phyloP scores from a whole-genome alignment of 768 basidiomycete species.

The Pisolithus microcarpus region DNA sequence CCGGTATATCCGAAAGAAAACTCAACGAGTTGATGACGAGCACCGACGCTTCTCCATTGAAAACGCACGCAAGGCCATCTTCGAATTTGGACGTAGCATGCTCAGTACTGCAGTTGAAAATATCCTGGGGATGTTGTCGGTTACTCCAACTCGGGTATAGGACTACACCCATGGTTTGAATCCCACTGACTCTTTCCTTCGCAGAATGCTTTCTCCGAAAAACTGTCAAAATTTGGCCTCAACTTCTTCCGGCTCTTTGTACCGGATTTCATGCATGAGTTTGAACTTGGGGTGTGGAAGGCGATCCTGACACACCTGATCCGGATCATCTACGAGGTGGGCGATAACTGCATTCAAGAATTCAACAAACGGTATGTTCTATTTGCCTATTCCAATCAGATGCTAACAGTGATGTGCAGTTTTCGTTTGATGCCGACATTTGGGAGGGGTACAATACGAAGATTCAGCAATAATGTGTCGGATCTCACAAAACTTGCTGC shows the following conservation, averaged over 20 bases:
- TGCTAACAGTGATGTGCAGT: slow-evolving; percentile 2
- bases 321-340: not conserved
- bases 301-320: not conserved
- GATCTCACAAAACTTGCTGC: slow-evolving; percentile 31
- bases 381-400: not conserved
- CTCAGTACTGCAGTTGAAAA: not conserved
- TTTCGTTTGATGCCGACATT: slow-evolving; percentile 24
- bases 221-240: slow-evolving; percentile 15
- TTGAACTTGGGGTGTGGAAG: slow-evolving; percentile 1
- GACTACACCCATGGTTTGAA: too few relatives aligned
- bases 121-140: not conserved
- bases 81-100: not conserved
- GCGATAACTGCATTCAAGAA: slow-evolving; percentile 9
- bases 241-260: slow-evolving; percentile 21
- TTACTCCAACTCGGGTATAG: not conserved
- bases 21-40: not conserved
- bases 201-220: slow-evolving; percentile 28
- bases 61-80: not conserved
- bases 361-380: slow-evolving; percentile 21
- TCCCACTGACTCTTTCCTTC: not conserved
- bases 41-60: not conserved
- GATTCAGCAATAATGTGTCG: slow-evolving; percentile 27
- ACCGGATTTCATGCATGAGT: slow-evolving; percentile 28
- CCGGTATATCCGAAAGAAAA: not conserved
- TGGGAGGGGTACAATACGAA: slow-evolving; percentile 24